Base-by-base conservation (phyloP, 2,329 filamentous ascomycete species). In the Ramularia collo-cygni region DNA sequence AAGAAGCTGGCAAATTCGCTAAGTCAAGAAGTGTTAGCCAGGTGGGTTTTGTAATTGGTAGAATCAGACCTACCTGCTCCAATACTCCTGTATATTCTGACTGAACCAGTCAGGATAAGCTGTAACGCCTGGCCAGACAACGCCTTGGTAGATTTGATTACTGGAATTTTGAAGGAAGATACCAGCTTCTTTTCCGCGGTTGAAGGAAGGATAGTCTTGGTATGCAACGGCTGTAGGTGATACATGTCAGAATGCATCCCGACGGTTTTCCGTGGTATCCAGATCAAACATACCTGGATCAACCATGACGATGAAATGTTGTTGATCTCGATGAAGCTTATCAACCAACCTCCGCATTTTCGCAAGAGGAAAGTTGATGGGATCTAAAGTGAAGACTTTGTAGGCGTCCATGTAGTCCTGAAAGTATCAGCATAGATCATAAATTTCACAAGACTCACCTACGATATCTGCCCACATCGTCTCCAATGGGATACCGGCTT, bases 71-170 rank as follows among this genome's bases (percentile, higher is more conserved):
- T 24, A 24, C 21, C 57, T 68, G 47, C 77, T 78, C 84, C 84
- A 89, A 61, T 78, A 90, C 1, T 64, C 54, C 32, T 77, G 71
- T 2, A 77, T 75, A 32, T 77, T 76, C 6, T 72, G 69, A 13
- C 77, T 66, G 56, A 88, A 86, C 83, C 84, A 90, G 58, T 90
- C 85, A 1, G 59, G 59, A 46, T 58, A 62, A 1, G 46, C 53
- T 1, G 59, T 61, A 1, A 55, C 52, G 28, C 85, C 84, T 4
- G 85, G 81, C 85, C 85, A 90, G 13, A 88, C 83, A 12, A 85
- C 81, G n/a, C 83, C 75, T 40, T 72, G 52, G 43, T 72, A 74
- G 16, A 74, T 56, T 49, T 85, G 79, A 21, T 59, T 54, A 8
- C 48, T 51, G 21, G 21, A 24, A 49, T 72, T 71, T 15, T 76